Evolutionary conservation across 2,329 filamentous ascomycete species (phyloP), one percentile per base, ranked within the genome.

Genomic region (Cladophialophora yegresii): DNA sequence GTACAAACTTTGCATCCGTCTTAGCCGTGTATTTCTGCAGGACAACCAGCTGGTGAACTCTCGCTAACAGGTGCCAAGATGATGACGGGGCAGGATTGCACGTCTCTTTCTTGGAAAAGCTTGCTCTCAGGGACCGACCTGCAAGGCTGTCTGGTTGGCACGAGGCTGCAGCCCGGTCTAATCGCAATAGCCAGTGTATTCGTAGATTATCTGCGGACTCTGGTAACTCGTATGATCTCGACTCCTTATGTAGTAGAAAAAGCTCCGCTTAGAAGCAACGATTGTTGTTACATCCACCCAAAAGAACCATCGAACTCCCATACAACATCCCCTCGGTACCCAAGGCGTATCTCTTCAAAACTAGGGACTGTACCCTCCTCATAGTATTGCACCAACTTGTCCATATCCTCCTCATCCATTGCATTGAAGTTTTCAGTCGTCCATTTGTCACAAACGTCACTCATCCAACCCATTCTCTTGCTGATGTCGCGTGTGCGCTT

Each of bases 381-480:
- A 70, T 96, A 97, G 74, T 88, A 93, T n/a, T 82, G 80, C 43
- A 98, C 79, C n/a, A 98, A 80, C 61, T 83, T 84, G 61, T 90
- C 87, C 90, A 98, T 96, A 72, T 93, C 93, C 71, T 89, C 85
- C 57, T 95, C 90, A 22, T 85, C 86, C 83, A 98, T 87, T 36
- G 85, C 84, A 70, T 91, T 93, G 70, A 98, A 85, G 67, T 97
- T 90, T 66, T 96, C 89, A 75, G 96, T 86, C 59, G 84, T 88
- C 82, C 93, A 97, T 40, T 87, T 83, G 71, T 97, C 92, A 79
- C 93, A 97, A 40, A 98, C 91, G 69, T 86, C 89, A 54, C 88
- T 92, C 90, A 98, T 98, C 92, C 90, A 92, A 68, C 22, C 45
- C 70, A 71, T 71, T 32, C 70, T 63, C 58, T 55, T 63, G 16